phyloP scores from a whole-genome alignment of 495 filamentous ascomycete species.

The Penicillium mononematosum region DNA sequence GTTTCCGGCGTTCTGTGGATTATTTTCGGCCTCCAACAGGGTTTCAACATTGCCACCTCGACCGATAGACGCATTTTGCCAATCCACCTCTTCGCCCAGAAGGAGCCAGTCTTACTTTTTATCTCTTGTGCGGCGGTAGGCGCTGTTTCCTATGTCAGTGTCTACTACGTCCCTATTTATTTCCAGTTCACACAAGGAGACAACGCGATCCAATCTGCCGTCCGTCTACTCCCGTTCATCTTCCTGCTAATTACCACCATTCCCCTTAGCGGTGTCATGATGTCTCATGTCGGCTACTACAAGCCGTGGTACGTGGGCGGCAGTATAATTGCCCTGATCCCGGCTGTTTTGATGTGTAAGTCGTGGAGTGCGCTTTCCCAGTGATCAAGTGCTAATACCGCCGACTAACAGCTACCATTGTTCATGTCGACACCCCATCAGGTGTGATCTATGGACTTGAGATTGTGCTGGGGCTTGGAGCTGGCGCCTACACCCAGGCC shows the following conservation, averaged over 20 bases:
- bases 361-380: not conserved
- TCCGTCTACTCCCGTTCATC: constrained; percentile 35
- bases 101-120: constrained; percentile 44
- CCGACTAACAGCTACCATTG: constrained; percentile 13
- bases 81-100: constrained; percentile 36
- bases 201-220: constrained; percentile 36
- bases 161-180: constrained; percentile 54
- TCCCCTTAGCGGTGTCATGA: constrained; percentile 36
- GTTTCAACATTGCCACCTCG: constrained; percentile 49
- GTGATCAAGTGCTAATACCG: not conserved
- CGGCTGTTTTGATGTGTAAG: constrained; percentile 17
- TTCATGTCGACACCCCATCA: constrained; percentile 34
- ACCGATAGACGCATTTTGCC: constrained; percentile 49
- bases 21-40: constrained; percentile 44
- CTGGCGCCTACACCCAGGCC: constrained; percentile 49
- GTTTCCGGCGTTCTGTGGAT: constrained; percentile 24
- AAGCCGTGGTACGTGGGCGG: constrained; percentile 50
- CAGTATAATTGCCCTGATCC: constrained; percentile 22
- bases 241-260: constrained; percentile 22
- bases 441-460: constrained; percentile 54
- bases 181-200: constrained; percentile 47
- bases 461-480: constrained; percentile 52
- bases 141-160: constrained; percentile 30
- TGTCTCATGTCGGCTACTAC: constrained; percentile 51
- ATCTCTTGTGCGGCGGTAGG: constrained; percentile 29